Conservation (phyloP, 768 basidiomycete genomes). For the Cystobasidium tubakii region DNA sequence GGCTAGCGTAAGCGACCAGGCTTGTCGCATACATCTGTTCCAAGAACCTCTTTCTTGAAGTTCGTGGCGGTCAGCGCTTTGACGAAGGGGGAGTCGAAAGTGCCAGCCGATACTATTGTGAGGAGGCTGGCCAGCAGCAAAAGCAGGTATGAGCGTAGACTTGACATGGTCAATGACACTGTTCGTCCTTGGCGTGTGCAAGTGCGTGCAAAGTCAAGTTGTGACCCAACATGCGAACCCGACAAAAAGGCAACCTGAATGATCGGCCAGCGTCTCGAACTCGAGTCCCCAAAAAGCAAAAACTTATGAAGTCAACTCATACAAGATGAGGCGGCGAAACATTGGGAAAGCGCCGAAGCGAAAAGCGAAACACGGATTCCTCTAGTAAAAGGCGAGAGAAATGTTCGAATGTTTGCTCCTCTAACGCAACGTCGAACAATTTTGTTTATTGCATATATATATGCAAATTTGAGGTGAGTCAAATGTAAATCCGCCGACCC, state of each 20-base stretch:
- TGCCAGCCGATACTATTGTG: conserved; percentile 30
- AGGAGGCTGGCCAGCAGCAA: conserved; percentile 31
- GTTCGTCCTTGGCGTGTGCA: not conserved
- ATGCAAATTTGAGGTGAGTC: not conserved
- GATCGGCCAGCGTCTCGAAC: not conserved
- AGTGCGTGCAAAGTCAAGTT: not conserved
- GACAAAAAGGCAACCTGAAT: not conserved
- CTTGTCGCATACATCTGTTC: conserved; percentile 19
- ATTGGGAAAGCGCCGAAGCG: conserved; percentile 30
- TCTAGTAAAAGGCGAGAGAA: conserved; percentile 35
- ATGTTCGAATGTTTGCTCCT: conserved; percentile 24
- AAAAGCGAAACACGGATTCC: conserved; percentile 24
- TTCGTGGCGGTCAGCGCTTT: conserved; percentile 35
- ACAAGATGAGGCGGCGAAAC: conserved; percentile 25
- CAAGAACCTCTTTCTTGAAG: conserved; percentile 43
- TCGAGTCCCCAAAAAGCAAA: conserved; percentile 3
- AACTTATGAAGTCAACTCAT: conserved; percentile 5
- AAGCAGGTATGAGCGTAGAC: not conserved
- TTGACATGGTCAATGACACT: not conserved
- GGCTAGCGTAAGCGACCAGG: not conserved
- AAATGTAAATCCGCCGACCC: too few relatives aligned
- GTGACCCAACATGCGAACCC: not conserved
- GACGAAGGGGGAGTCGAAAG: conserved; percentile 40
- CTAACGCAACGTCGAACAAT: not conserved
- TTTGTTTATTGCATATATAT: not conserved